These are phyloP conservation scores for Anthostomella pinea DNA, from an alignment of 2,329 filamentous ascomycete species.

Conservation along the genomic window DNA sequence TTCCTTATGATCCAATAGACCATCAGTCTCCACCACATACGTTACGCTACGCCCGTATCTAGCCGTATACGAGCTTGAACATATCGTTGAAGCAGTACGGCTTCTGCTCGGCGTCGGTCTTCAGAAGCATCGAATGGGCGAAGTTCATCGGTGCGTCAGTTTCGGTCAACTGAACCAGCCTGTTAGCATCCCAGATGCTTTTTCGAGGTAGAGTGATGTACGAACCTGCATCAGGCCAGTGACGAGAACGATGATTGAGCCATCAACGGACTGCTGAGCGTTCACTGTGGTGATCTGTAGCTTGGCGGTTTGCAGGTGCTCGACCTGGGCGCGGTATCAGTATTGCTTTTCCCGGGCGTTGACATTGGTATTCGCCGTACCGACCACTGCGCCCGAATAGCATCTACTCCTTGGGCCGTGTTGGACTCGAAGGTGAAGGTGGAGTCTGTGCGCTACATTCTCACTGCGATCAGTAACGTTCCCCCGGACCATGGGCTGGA, in stretches of 20 bases:
- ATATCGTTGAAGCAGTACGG: conserved; percentile 94
- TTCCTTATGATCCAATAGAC: too few relatives aligned
- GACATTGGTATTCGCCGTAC: conserved; percentile 52
- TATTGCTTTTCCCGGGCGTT: neutral
- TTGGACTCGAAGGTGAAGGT: conserved; percentile 90
- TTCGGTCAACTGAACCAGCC: conserved; percentile 69
- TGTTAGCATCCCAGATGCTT: conserved; percentile 5
- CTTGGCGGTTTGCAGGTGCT: conserved; percentile 19
- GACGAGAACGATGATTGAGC: conserved; percentile 80
- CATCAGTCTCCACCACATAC: too few relatives aligned
- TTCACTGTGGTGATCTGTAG: conserved; percentile 70
- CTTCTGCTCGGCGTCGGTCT: conserved; percentile 47
- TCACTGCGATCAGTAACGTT: too few relatives aligned
- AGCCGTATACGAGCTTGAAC: conserved; percentile 82
- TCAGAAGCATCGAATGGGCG: conserved; percentile 83
- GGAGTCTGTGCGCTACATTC: conserved; percentile 71
- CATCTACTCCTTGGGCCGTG: conserved; percentile 59
- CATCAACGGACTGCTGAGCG: conserved; percentile 70
- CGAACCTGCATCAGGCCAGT: conserved; percentile 67
- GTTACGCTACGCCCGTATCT: too few relatives aligned
- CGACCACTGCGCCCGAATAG: conserved; percentile 76
- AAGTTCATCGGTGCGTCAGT: conserved; percentile 87
- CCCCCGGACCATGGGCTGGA: too few relatives aligned
- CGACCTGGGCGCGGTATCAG: conserved; percentile 13
- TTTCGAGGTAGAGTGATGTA: conserved; percentile 1